phyloP scores from a whole-genome alignment of 1,139 yeast species.

The Yamadazyma mexicana region DNA sequence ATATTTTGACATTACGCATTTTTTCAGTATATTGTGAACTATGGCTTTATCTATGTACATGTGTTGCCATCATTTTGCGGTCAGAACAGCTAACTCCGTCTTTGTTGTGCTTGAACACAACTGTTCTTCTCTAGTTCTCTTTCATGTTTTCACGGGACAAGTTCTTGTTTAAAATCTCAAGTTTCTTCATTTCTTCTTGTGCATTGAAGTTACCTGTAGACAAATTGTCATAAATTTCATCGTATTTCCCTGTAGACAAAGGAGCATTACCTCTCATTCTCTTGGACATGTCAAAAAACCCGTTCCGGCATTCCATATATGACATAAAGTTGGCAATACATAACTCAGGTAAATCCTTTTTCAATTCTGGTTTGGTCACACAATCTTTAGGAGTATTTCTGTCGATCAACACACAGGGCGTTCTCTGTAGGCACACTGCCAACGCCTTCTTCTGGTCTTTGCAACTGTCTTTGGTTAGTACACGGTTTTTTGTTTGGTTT shows the following conservation, averaged over 20 bases:
- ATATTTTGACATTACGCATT: no score
- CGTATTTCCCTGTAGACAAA: constrained; percentile 86
- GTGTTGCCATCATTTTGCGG: no score
- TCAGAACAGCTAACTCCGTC: no score
- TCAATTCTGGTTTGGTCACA: constrained; percentile 74
- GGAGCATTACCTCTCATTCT: constrained; percentile 95
- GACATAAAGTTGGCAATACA: constrained; percentile 84
- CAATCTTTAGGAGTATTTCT: constrained; percentile 90
- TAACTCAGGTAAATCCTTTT: constrained; percentile 78
- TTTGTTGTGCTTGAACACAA: no score
- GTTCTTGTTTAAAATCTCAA: constrained; percentile 55
- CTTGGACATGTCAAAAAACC: constrained; percentile 85
- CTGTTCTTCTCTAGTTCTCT: no score
- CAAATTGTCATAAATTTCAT: constrained; percentile 77
- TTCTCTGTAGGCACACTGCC: constrained; percentile 91
- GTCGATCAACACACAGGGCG: constrained; percentile 92
- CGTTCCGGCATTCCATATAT: constrained; percentile 84
- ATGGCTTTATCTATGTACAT: not conserved
- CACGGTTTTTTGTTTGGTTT: not conserved
- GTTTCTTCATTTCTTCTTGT: constrained; percentile 70
- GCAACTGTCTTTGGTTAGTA: constrained; percentile 55
- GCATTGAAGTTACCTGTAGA: constrained; percentile 82
- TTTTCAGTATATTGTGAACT: not conserved
- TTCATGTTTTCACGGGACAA: constrained; percentile 28
- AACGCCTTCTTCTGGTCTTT: constrained; percentile 90